These are phyloP conservation scores for Neurospora sp. DNA, from an alignment of 495 filamentous ascomycete species.

Conservation along the genomic window DNA sequence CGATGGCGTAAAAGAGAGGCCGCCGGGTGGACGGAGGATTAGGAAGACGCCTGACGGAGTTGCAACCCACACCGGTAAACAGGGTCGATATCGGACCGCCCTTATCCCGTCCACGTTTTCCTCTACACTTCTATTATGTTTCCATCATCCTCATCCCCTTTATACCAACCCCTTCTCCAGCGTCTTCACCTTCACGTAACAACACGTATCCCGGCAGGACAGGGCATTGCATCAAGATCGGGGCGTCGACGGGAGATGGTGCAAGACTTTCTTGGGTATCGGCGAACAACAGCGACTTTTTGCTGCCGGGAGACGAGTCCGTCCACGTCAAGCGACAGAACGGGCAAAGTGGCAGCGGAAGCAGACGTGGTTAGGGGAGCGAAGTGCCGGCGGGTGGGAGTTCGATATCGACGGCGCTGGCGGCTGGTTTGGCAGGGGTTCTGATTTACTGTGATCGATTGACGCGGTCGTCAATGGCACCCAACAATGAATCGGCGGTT, in stretches of 20 bases:
- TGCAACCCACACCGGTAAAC: too few relatives aligned
- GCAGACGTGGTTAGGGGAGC: not conserved
- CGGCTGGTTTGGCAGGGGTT: conserved; percentile 3
- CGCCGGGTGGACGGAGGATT: too few relatives aligned
- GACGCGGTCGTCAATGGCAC: not conserved
- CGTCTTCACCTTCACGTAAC: too few relatives aligned
- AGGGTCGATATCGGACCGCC: too few relatives aligned
- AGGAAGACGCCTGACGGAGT: too few relatives aligned
- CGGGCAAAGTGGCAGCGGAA: not conserved
- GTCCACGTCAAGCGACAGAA: not conserved
- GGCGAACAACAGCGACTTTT: not conserved
- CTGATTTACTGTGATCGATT: conserved; percentile 5
- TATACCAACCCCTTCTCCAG: too few relatives aligned
- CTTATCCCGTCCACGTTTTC: too few relatives aligned
- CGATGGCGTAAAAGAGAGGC: too few relatives aligned
- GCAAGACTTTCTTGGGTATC: not conserved
- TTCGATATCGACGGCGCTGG: conserved; percentile 5
- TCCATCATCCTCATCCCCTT: too few relatives aligned
- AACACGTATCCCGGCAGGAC: not conserved
- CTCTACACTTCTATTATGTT: too few relatives aligned
- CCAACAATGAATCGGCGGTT: not conserved
- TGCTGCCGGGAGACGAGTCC: not conserved
- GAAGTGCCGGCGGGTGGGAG: not conserved
- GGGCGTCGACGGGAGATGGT: not conserved
- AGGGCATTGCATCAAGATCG: not conserved